phyloP scores from a whole-genome alignment of 164 flowering plant species.

The Liriodendron chinense region DNA sequence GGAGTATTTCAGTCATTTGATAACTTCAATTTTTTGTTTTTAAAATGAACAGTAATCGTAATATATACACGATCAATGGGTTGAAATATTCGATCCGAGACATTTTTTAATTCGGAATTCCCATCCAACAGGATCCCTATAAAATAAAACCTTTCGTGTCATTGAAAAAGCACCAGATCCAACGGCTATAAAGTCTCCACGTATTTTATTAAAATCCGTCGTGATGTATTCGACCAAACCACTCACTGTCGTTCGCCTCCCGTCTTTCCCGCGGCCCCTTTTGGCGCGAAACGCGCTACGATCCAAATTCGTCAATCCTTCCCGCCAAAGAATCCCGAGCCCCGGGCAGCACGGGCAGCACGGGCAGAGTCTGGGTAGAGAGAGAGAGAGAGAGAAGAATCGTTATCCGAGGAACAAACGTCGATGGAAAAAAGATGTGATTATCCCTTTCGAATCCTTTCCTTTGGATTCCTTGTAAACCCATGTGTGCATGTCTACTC shows the following conservation, averaged over 20 bases:
- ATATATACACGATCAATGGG: too few species aligned
- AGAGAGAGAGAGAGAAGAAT: background rate
- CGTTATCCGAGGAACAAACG: conserved; percentile 1
- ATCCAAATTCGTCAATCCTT: background rate
- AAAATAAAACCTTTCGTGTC: too few species aligned
- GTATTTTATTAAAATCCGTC: too few species aligned
- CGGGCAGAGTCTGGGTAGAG: conserved; percentile 2
- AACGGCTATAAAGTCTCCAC: too few species aligned
- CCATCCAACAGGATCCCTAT: too few species aligned
- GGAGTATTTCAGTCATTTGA: too few species aligned
- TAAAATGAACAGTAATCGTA: too few species aligned
- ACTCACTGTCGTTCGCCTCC: background rate
- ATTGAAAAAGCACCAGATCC: too few species aligned
- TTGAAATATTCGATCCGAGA: too few species aligned
- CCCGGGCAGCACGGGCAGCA: conserved; percentile 15
- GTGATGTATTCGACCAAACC: background rate
- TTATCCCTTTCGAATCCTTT: conserved; percentile 10
- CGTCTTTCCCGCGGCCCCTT: background rate
- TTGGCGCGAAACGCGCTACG: background rate
- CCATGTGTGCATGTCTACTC: conserved; percentile 22
- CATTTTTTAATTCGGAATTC: too few species aligned
- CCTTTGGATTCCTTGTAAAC: conserved; percentile 24
- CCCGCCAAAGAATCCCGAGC: conserved; percentile 15
- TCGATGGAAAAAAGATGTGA: conserved; percentile 6
- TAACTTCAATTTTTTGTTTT: too few species aligned